Base-by-base conservation (phyloP, 2,329 filamentous ascomycete genomes). In the Elsinoe batatas region DNA sequence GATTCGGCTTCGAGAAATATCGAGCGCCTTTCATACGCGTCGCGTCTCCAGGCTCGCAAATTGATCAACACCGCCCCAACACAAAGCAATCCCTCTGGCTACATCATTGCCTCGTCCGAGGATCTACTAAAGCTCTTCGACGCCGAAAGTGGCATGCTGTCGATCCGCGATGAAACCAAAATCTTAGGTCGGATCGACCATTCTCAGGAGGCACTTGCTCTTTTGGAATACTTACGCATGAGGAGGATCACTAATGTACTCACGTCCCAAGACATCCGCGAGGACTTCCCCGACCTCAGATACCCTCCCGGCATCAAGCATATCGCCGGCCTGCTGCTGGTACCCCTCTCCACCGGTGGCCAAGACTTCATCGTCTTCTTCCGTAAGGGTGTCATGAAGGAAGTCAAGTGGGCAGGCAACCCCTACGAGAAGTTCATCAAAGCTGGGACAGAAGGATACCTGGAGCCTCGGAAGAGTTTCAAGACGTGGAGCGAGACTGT, bases 281-380 rank as follows among this genome's bases (percentile, higher is more conserved):
- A 79, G 36, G 89, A 95, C 61, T 94, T 95, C 56, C 87, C 87
- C 0, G 90, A 95, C 63, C 72, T 95, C 3, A 77, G 79, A 18
- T 95, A 95, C 62, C 74, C 80, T 0, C 89, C 88, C 0, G 89
- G 90, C 0, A 93, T 95, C 64, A 78, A 83, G 57, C 73, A 83
- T 17, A 81, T 95, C 57, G 87, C 88, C 0, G 90, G 90, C 0
- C 69, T 95, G 47, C 72, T 95, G 0, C 83, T 94, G 54, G 88
- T 95, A 0, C 90, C 90, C 0, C 72, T 95, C 1, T 91, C 87
- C 13, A 76, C 80, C 0, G 81, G 81, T 1, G 90, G 90, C 0
- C 76, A 75, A 30, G 90, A 95, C 63, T 95, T 95, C 63, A 95
- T 95, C 42, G 87, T 90, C 0, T 94, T 95, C 66, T 94, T 95